Base-by-base conservation (phyloP, 1,139 yeast genomes). In the Kurtzmaniella quercitrusa region DNA sequence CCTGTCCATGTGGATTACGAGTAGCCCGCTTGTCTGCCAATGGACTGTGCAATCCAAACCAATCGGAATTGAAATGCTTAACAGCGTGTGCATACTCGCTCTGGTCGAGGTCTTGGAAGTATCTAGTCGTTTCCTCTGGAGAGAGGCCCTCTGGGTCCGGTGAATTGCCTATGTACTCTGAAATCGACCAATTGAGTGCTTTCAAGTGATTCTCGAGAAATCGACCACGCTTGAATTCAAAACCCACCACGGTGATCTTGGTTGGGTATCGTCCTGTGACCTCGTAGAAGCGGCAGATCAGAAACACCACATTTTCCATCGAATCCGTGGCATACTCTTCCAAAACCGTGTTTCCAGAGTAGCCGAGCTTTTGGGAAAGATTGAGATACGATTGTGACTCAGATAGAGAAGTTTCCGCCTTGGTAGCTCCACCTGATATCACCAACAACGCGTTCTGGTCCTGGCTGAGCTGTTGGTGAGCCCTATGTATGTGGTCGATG, bases 271-370 rank as follows among this genome's bases (percentile, higher is more conserved):
- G 36, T 0, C 68, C 64, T 6, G 66, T 60, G 1, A 74, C 51
- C 52, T 82, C 82, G 39, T 72, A 63, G 57, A 73, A 87, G 41
- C 84, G 65, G 40, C 79, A 72, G 2, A 87, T 52, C 52, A 85
- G 79, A 57, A 79, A 86, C 2, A 85, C 50, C 7, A 87, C 75
- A 58, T 88, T 88, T 57, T 88, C 95, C 58, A 83, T 84, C 1
- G 95, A 86, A 59, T 88, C 95, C 39, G 89, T 65, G 0, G 96
- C 91, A 59, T 65, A 84, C 51, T 83, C 89, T 56, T 88, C 96
- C 4, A 65, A 47, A 2, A 77, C 57, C 27, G 77, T 57, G 53
- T 43, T 49, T 51, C 15, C 43, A 52, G 41, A 50, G 41, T n/a
- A 46, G 48, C 38, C 42, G 21, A 14, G 19, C 19, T 48, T 42